phyloP scores from a whole-genome alignment of 208 protist genomes.

The Borovskyia barvae region DNA sequence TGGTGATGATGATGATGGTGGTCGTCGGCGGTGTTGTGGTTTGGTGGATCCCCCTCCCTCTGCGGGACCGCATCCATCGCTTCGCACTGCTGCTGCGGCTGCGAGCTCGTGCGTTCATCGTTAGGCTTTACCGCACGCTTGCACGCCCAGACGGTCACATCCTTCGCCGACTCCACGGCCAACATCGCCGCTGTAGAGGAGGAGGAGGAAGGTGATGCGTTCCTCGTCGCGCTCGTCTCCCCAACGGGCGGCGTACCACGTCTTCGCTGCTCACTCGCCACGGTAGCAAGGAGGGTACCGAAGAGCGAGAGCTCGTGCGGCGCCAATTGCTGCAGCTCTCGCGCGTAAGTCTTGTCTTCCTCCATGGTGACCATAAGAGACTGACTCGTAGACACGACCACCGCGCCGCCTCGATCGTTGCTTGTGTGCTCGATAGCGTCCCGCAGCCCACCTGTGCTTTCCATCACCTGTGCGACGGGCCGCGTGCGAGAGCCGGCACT shows the following conservation, averaged over 20 bases:
- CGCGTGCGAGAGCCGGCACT: not conserved
- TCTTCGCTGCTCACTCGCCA: slow-evolving; percentile 14
- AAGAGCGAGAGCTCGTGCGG: slow-evolving; percentile 23
- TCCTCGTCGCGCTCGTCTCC: not conserved
- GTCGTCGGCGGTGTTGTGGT: not conserved
- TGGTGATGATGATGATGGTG: not conserved
- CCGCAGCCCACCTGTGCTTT: too few species aligned
- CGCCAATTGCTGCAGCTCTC: slow-evolving; percentile 25
- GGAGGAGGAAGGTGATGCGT: not conserved
- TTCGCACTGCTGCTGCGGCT: not conserved
- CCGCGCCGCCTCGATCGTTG: not conserved
- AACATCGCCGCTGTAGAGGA: not conserved
- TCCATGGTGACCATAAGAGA: slow-evolving; percentile 27
- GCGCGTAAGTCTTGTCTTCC: slow-evolving; percentile 17
- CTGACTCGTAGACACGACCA: slow-evolving; percentile 7
- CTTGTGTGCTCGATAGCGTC: not conserved
- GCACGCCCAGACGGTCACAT: slow-evolving; percentile 23
- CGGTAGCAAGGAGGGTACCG: slow-evolving; percentile 18
- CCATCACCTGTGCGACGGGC: not conserved
- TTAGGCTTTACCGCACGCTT: too few species aligned
- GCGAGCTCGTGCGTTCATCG: not conserved
- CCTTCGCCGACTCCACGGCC: slow-evolving; percentile 5
- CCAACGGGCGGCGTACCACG: not conserved
- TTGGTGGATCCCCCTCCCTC: too few species aligned
- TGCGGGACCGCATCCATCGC: too few species aligned